Conservation (phyloP, 2,329 filamentous ascomycete genomes). For the Trichophyton schoenleinii region DNA sequence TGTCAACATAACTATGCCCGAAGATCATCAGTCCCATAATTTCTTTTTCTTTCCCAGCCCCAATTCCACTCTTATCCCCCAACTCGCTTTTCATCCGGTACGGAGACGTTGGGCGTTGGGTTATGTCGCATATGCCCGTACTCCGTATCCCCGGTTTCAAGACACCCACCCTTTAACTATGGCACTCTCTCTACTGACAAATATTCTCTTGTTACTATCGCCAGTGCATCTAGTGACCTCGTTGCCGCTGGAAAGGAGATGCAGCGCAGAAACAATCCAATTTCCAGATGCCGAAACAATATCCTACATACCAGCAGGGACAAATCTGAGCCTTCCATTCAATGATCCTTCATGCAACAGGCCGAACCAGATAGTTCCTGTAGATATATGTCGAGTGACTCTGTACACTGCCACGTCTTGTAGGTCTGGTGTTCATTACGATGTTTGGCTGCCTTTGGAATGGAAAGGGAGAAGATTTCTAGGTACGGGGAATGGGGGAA, state of each 20-base stretch:
- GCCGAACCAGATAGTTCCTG: conserved; percentile 18
- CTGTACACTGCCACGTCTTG: conserved; percentile 22
- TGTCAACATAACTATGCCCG: not conserved
- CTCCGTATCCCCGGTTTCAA: not conserved
- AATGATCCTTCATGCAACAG: conserved; percentile 22
- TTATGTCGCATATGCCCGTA: not conserved
- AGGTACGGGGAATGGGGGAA: conserved; percentile 4
- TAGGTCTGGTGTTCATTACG: conserved; percentile 28
- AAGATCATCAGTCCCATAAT: not conserved
- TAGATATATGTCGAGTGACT: conserved; percentile 23
- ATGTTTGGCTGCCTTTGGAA: conserved; percentile 15
- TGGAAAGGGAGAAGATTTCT: not conserved
- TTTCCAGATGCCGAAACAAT: not conserved
- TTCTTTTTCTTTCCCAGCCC: not conserved
- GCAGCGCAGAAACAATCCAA: not conserved
- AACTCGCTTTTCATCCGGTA: not conserved
- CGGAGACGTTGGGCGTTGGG: not conserved
- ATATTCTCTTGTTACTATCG: not conserved
- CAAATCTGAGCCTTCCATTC: conserved; percentile 12
- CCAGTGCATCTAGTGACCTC: not conserved
- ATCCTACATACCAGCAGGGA: not conserved
- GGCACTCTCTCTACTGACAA: not conserved
- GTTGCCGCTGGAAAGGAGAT: not conserved
- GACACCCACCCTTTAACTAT: not conserved
- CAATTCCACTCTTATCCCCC: not conserved